A percentile compares a stretch with the other conserved stretches of the same genome.
Evolutionary conservation across 768 basidiomycete genomes (phyloP).

Genomic region (Serendipita vermifera): DNA sequence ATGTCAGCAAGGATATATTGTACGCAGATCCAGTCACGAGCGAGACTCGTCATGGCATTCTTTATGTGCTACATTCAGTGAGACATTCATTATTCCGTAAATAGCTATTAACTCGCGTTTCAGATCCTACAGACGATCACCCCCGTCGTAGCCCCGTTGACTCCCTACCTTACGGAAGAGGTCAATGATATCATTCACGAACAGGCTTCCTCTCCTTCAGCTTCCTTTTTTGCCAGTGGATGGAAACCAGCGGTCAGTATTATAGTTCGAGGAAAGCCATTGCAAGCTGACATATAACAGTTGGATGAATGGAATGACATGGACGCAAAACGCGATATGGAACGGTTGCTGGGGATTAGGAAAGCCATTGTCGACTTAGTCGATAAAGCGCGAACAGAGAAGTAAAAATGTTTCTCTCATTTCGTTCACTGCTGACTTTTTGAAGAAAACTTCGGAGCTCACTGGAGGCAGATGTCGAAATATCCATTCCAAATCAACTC

Average conservation of each 20-base stretch:
- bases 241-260: slow-evolving; percentile 57
- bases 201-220: slow-evolving; percentile 21
- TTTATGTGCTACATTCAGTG: slow-evolving; percentile 64
- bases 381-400: slow-evolving; percentile 62
- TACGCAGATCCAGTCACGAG: slow-evolving; percentile 53
- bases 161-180: slow-evolving; percentile 88
- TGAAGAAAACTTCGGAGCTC: slow-evolving; percentile 58
- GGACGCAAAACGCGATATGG: slow-evolving; percentile 49
- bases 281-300: slow-evolving; percentile 26
- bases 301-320: slow-evolving; percentile 47
- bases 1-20: slow-evolving; percentile 78
- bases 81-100: slow-evolving; percentile 12
- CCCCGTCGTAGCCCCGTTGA: slow-evolving; percentile 64
- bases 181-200: too few species aligned
- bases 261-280: not conserved
- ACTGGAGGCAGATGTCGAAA: slow-evolving; percentile 59
- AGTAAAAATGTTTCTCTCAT: slow-evolving; percentile 32
- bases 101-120: not conserved
- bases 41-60: slow-evolving; percentile 44
- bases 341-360: slow-evolving; percentile 45
- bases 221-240: slow-evolving; percentile 55
- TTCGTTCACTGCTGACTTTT: not conserved
- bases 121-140: slow-evolving; percentile 58
- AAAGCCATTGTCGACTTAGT: slow-evolving; percentile 48
- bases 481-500: slow-evolving; percentile 37